Evolutionary conservation across 1,284 basidiomycete genomes (phyloP).

Genomic region (Cryptococcus neoformans): DNA sequence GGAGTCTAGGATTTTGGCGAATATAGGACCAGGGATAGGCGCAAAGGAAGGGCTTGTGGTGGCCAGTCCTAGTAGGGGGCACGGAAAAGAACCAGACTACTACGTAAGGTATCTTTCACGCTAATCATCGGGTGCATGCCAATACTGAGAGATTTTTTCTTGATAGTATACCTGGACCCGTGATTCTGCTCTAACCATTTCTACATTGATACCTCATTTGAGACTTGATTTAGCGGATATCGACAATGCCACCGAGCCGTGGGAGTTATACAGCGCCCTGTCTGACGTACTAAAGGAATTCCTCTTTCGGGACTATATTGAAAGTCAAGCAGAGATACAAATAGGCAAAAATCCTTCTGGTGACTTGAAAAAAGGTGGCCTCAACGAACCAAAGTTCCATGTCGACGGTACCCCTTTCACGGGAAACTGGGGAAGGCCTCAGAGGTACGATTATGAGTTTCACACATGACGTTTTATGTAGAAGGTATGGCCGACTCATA

Average conservation of each 20-base stretch:
- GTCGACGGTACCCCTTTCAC: slow-evolving; percentile 48
- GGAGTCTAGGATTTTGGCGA: slow-evolving; percentile 24
- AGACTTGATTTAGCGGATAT: slow-evolving; percentile 23
- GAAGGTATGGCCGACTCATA: not conserved
- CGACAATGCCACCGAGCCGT: not conserved
- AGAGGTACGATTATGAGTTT: slow-evolving; percentile 28
- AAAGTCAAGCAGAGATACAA: slow-evolving; percentile 48
- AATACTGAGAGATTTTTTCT: not conserved
- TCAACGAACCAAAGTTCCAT: slow-evolving; percentile 57
- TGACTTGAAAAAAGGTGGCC: slow-evolving; percentile 49
- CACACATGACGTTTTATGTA: not conserved
- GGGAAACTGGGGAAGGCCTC: slow-evolving; percentile 52
- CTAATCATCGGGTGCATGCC: too few relatives aligned
- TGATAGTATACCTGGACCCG: slow-evolving; percentile 53
- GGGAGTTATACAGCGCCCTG: not conserved
- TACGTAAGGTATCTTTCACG: slow-evolving; percentile 30
- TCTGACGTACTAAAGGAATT: slow-evolving; percentile 23
- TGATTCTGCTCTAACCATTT: slow-evolving; percentile 48
- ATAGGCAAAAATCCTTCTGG: slow-evolving; percentile 49
- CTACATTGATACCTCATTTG: slow-evolving; percentile 22
- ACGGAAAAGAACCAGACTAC: slow-evolving; percentile 48
- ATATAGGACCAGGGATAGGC: slow-evolving; percentile 43
- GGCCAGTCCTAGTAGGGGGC: slow-evolving; percentile 45
- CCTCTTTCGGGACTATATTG: slow-evolving; percentile 40
- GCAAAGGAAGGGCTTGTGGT: slow-evolving; percentile 49